Evolutionary conservation across 306 rosid species (phyloP).

Genomic region (Malus domestica): ASM211411v1 NC_041797.1:12967001-12967500

Average conservation of each 20-base stretch:
- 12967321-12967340: constrained; percentile 20
- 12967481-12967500: constrained; percentile 10
- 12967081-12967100: neutral
- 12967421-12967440: constrained; percentile 3
- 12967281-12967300: constrained; percentile 29
- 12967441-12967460: constrained; percentile 5
- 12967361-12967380: constrained; percentile 19
- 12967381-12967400: constrained; percentile 2
- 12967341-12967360: constrained; percentile 21
- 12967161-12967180: constrained; percentile 19
- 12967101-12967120: constrained; percentile 67
- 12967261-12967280: constrained; percentile 32
- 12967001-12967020: constrained; percentile 6
- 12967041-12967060: neutral
- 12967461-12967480: constrained; percentile 16
- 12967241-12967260: neutral
- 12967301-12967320: constrained; percentile 3
- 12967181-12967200: neutral
- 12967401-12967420: constrained; percentile 10
- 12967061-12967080: neutral
- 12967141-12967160: constrained; percentile 78
- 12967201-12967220: neutral
- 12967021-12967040: neutral
- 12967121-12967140: constrained; percentile 44
- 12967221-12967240: neutral